Evolutionary conservation across 805 yeast genomes (phyloP), one percentile per base, ranked within the genome.

Genomic region (Metschnikowia reukaufii): DNA sequence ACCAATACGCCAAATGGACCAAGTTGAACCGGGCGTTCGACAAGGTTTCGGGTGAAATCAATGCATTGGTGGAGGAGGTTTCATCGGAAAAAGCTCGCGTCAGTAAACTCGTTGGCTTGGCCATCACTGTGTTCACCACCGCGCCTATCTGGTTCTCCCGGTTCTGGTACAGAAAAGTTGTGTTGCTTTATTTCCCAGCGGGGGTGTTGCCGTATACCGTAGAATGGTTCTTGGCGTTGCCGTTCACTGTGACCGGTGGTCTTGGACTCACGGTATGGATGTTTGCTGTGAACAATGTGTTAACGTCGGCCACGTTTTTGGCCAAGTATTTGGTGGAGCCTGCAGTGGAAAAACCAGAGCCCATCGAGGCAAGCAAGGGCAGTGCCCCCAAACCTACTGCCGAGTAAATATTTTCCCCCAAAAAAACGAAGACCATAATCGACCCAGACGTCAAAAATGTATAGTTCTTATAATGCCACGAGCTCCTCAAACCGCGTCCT

Each of bases 1-100:
- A 94, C 63, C 83, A 94, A 59, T 94, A 92, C 64, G 97, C 97
- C 23, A 84, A 80, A 59, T 94, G 98, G 98, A 95, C 97, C 1
- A 89, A 89, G 63, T 73, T 91, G 51, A 91, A 89, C 59, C 78
- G 99, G 40, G 78, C 76, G 56, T 68, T 76, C 48, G 90, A 84
- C 54, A 75, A 77, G 49, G 59, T 87, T 41, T 72, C 74, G 36
- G 71, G 65, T 13, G 81, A 86, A 49, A 68, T 85, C 36, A 76
- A 73, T 15, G 47, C 56, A 7, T 54, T 79, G 38, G 76, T 73
- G 42, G 61, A 65, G 35, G 57, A 64, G 9, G 59, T 84, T 12
- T 58, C 70, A 4, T 36, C 60, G 8, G 61, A 68, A 30, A 73
- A 74, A 48, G 56, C 66, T 6, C 43, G 43, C 6, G 56, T 82